Percentiles rank a stretch among this genome's conserved stretches.
phyloP scores from a whole-genome alignment of 352 stramenopile species.

The Globisporangium paddicum region DNA sequence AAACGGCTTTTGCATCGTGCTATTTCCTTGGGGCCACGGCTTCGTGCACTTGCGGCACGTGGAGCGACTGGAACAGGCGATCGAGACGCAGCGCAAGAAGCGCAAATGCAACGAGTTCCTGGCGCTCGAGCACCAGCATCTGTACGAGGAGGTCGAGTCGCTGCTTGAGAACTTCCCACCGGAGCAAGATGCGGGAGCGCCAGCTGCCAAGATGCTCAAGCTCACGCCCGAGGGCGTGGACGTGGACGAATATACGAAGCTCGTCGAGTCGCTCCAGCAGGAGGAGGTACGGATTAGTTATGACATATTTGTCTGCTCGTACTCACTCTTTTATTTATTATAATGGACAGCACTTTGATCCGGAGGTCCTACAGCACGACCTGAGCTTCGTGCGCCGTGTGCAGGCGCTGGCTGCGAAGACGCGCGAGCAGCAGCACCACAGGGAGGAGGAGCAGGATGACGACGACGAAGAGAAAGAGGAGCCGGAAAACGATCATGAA shows the following conservation, averaged over 20 bases:
- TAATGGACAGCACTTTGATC: constrained; percentile 36
- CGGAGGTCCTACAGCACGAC: constrained; percentile 38
- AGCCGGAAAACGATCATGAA: not conserved
- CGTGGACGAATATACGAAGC: constrained; percentile 39
- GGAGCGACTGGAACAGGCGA: constrained; percentile 32
- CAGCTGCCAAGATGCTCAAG: not conserved
- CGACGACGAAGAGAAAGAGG: not conserved
- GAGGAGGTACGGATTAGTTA: constrained; percentile 29
- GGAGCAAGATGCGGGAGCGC: not conserved
- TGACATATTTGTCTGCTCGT: not conserved
- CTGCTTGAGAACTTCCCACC: constrained; percentile 43
- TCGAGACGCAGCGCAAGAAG: constrained; percentile 37
- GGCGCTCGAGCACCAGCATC: constrained; percentile 58
- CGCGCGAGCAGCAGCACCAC: constrained; percentile 18
- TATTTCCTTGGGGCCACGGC: constrained; percentile 72
- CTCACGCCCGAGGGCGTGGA: constrained; percentile 9
- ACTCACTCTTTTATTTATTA: not conserved
- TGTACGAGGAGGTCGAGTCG: constrained; percentile 65
- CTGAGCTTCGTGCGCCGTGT: constrained; percentile 56
- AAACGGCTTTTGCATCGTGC: constrained; percentile 59
- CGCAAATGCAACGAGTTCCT: constrained; percentile 46
- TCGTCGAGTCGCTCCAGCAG: constrained; percentile 37
- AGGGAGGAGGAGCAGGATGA: constrained; percentile 12
- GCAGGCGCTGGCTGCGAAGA: constrained; percentile 47
- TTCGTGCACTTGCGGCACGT: constrained; percentile 62